These are phyloP conservation scores for Ganoderma leucocontextum DNA, from an alignment of 1,284 basidiomycete genomes.

Conservation along the genomic window DNA sequence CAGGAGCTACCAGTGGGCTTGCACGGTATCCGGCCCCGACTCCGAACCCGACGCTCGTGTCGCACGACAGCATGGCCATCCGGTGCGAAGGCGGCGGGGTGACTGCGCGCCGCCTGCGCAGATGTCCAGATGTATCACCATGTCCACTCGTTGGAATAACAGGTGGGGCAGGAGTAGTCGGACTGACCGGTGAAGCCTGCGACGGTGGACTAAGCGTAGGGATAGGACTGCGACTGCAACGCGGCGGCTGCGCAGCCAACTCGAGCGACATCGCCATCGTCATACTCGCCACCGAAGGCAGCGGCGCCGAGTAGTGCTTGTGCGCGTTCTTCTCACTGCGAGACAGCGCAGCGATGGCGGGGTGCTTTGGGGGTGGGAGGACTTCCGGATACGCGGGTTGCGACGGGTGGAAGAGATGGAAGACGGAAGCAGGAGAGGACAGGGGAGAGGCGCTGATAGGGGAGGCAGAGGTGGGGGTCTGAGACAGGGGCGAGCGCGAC, in stretches of 20 bases:
- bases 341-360: conserved; percentile 9
- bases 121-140: conserved; percentile 1
- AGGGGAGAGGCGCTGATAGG: conserved; percentile 8
- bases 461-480: conserved; percentile 8
- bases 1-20: not conserved
- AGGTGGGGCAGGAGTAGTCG: not conserved
- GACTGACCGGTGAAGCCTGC: not conserved
- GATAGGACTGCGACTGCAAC: not conserved
- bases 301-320: conserved; percentile 18
- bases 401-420: conserved; percentile 1
- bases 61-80: conserved; percentile 21
- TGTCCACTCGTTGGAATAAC: not conserved
- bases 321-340: conserved; percentile 19
- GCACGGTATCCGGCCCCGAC: not conserved
- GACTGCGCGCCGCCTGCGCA: conserved; percentile 26
- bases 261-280: conserved; percentile 10
- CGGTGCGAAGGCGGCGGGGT: conserved; percentile 28
- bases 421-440: not conserved
- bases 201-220: not conserved
- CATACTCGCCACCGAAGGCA: conserved; percentile 16
- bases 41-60: conserved; percentile 10
- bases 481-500: conserved; percentile 27
- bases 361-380: not conserved
- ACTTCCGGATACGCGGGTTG: conserved; percentile 4
- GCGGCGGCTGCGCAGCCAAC: not conserved